A percentile compares a stretch with the other conserved stretches of the same genome.
Evolutionary conservation across 2,329 filamentous ascomycete genomes (phyloP).

Genomic region (Colletotrichum navitas): DNA sequence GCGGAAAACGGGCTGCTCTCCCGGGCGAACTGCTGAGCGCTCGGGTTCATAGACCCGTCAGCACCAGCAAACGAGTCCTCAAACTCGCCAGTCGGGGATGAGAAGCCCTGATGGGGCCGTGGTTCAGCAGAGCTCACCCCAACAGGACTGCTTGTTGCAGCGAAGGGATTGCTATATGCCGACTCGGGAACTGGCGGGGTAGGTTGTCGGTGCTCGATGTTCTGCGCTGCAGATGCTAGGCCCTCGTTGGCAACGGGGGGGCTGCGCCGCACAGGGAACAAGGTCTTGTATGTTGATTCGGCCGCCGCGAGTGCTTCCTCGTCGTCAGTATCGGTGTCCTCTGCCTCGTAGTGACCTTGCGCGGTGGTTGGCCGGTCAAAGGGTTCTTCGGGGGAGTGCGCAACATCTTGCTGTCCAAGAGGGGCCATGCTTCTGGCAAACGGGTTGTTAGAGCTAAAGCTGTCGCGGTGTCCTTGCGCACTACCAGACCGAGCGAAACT

Average conservation of each 20-base stretch:
- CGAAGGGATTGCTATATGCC: slow-evolving; percentile 28
- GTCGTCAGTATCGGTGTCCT: neutral
- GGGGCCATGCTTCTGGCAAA: slow-evolving; percentile 31
- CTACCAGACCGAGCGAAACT: slow-evolving; percentile 22
- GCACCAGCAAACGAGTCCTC: neutral
- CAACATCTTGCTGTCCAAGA: neutral
- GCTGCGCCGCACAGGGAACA: neutral
- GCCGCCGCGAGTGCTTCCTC: slow-evolving; percentile 16
- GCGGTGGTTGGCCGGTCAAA: slow-evolving; percentile 12
- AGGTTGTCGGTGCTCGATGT: slow-evolving; percentile 18
- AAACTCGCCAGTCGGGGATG: neutral
- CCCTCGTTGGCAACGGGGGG: neutral
- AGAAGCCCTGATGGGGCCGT: too few species aligned
- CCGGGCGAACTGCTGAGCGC: slow-evolving; percentile 1
- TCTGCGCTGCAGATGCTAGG: neutral
- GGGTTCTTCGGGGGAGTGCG: slow-evolving; percentile 2
- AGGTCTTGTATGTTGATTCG: slow-evolving; percentile 4
- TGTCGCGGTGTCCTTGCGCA: slow-evolving; percentile 3
- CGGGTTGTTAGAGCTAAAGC: slow-evolving; percentile 16
- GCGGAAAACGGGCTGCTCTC: slow-evolving; percentile 20
- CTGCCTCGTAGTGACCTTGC: neutral
- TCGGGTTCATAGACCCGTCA: neutral
- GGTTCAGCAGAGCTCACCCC: neutral
- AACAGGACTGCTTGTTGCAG: neutral
- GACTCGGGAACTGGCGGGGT: slow-evolving; percentile 32